A percentile compares a stretch with the other conserved stretches of the same genome.
phyloP scores from a whole-genome alignment of 2,329 filamentous ascomycete species.

The Apiospora phragmitis region DNA sequence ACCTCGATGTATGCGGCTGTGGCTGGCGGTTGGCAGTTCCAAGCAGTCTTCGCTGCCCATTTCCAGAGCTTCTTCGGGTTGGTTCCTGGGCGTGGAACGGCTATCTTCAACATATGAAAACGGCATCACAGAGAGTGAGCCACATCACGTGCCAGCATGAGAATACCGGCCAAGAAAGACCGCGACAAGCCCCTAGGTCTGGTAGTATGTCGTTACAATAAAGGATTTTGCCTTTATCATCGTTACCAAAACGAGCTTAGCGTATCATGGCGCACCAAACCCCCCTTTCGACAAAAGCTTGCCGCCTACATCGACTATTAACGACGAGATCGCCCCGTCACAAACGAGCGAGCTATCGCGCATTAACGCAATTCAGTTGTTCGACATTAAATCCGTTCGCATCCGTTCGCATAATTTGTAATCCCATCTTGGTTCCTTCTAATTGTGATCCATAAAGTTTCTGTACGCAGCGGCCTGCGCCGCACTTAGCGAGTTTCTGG shows the following conservation, averaged over 20 bases:
- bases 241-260: neutral
- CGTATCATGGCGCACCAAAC: neutral
- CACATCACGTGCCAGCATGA: too few relatives aligned
- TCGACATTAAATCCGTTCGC: neutral
- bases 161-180: too few relatives aligned
- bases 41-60: too few relatives aligned
- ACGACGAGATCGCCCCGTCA: neutral
- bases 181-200: too few relatives aligned
- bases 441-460: neutral
- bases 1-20: too few relatives aligned
- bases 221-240: neutral
- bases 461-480: neutral
- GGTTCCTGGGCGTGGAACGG: too few relatives aligned
- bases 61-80: too few relatives aligned
- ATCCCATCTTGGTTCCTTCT: neutral
- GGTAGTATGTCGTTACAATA: too few relatives aligned
- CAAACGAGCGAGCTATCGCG: neutral
- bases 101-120: too few relatives aligned
- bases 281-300: neutral
- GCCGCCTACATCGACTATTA: neutral
- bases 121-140: too few relatives aligned
- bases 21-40: too few relatives aligned
- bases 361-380: neutral
- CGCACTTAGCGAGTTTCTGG: neutral
- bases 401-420: neutral